Percentiles rank a stretch among this genome's conserved stretches.
These are phyloP conservation scores for Penicillium vulpinum DNA, from an alignment of 2,329 filamentous ascomycete species.

Conservation along the genomic window DNA sequence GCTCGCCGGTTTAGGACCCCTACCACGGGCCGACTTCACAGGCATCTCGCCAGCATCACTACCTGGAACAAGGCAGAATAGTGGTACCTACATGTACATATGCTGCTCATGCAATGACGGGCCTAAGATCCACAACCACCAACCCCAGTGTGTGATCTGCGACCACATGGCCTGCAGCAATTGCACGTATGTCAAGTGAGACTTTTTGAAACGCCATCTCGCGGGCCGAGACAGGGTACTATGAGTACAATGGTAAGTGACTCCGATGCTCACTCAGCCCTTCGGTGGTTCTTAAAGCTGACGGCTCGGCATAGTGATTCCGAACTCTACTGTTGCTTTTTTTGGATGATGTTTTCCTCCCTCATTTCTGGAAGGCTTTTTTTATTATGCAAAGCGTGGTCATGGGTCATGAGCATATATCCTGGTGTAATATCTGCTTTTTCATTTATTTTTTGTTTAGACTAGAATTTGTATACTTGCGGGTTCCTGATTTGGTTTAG, in stretches of 20 bases:
- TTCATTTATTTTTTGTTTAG: constrained; percentile 6
- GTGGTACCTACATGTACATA: constrained; percentile 33
- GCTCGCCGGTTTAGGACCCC: constrained; percentile 14
- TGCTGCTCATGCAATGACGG: constrained; percentile 44
- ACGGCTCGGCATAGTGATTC: constrained; percentile 12
- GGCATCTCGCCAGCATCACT: not conserved
- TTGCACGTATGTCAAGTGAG: constrained; percentile 36
- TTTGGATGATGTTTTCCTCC: not conserved
- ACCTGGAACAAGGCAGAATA: constrained; percentile 8
- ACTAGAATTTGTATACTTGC: constrained; percentile 24
- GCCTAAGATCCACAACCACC: constrained; percentile 38
- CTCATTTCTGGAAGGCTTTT: not conserved
- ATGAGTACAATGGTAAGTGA: constrained; percentile 15
- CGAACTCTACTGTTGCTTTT: constrained; percentile 13
- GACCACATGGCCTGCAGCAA: constrained; percentile 31
- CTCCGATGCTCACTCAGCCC: constrained; percentile 6
- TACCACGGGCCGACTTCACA: constrained; percentile 6
- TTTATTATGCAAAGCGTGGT: constrained; percentile 1
- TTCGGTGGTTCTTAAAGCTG: constrained; percentile 6
- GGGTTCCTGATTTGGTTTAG: constrained; percentile 17
- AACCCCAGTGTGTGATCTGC: constrained; percentile 37
- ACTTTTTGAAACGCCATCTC: not conserved
- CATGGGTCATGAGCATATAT: constrained; percentile 9
- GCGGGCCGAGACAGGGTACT: constrained; percentile 6
- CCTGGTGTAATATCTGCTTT: constrained; percentile 13